phyloP scores from a whole-genome alignment of 2,329 filamentous ascomycete species.

The Colletotrichum somersetense region DNA sequence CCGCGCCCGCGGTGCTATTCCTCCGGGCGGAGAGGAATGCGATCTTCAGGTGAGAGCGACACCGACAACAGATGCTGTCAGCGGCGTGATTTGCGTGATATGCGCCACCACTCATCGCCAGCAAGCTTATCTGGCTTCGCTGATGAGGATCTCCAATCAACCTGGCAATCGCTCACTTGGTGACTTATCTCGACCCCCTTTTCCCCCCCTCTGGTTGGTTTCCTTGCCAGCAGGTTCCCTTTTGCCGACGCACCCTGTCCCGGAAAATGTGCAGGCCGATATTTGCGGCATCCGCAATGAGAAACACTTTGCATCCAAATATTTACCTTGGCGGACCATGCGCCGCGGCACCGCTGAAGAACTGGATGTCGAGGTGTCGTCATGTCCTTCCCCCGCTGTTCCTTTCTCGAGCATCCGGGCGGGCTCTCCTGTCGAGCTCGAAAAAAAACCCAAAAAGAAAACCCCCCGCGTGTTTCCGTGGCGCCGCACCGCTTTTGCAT shows the following conservation, averaged over 20 bases:
- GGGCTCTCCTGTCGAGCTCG: constrained; percentile 8
- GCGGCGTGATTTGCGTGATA: constrained; percentile 23
- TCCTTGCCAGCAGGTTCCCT: not conserved
- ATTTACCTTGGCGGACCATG: constrained; percentile 25
- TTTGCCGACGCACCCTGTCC: constrained; percentile 11
- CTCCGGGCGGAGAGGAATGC: not conserved
- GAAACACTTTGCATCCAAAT: constrained; percentile 26
- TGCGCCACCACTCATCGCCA: constrained; percentile 17
- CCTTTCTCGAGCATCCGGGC: constrained; percentile 6
- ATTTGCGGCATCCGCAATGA: constrained; percentile 14
- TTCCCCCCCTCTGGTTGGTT: not conserved
- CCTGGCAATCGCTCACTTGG: constrained; percentile 18
- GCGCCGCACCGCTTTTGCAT: not conserved
- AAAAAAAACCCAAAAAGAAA: not conserved
- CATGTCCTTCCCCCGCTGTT: too few species aligned
- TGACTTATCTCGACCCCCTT: not conserved
- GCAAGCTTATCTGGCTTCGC: constrained; percentile 23
- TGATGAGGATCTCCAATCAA: constrained; percentile 32
- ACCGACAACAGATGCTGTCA: constrained; percentile 22
- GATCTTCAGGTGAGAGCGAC: too few species aligned
- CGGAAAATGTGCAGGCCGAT: not conserved
- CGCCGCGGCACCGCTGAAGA: too few species aligned
- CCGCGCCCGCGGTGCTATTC: constrained; percentile 11
- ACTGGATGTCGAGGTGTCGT: too few species aligned
- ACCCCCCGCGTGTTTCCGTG: constrained; percentile 14